phyloP scores from a whole-genome alignment of 106 monocot genomes.

The Xerophyta viscosa region DNA sequence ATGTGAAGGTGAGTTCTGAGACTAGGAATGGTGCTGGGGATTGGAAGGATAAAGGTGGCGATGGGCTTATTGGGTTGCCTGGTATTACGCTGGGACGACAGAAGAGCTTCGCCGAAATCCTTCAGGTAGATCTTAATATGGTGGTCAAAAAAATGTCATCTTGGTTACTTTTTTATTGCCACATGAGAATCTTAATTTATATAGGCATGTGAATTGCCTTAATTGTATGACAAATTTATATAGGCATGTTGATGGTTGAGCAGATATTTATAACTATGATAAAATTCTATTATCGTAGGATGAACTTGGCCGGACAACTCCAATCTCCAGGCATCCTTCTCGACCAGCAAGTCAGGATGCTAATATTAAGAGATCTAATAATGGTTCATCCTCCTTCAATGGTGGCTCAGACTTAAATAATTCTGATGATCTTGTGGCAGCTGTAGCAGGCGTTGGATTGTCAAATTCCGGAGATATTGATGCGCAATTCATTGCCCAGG shows the following conservation, averaged over 20 bases:
- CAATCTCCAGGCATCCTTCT: constrained; percentile 41
- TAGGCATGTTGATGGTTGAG: no score
- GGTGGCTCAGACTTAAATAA: constrained; percentile 19
- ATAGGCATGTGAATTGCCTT: neutral
- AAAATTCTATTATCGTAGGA: constrained; percentile 57
- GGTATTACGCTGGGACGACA: constrained; percentile 13
- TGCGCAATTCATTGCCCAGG: constrained; percentile 23
- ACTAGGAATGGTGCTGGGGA: neutral
- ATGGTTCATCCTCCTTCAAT: constrained; percentile 32
- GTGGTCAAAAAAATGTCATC: neutral
- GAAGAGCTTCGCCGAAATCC: constrained; percentile 21
- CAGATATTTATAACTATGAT: no score
- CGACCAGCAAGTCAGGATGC: constrained; percentile 33
- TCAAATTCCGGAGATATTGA: constrained; percentile 22
- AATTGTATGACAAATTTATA: no score
- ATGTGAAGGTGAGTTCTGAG: constrained; percentile 1
- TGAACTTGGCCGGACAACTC: constrained; percentile 29
- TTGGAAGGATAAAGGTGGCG: constrained; percentile 7
- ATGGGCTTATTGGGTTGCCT: constrained; percentile 20
- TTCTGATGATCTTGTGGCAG: constrained; percentile 48
- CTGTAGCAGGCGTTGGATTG: constrained; percentile 61
- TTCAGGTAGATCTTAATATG: constrained; percentile 25
- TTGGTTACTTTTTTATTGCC: no score
- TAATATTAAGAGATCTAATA: no score
- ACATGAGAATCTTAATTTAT: no score